A percentile compares a stretch with the other conserved stretches of the same genome.
Conservation (phyloP, 441 rosid species). For the Biscutella auriculata region DNA sequence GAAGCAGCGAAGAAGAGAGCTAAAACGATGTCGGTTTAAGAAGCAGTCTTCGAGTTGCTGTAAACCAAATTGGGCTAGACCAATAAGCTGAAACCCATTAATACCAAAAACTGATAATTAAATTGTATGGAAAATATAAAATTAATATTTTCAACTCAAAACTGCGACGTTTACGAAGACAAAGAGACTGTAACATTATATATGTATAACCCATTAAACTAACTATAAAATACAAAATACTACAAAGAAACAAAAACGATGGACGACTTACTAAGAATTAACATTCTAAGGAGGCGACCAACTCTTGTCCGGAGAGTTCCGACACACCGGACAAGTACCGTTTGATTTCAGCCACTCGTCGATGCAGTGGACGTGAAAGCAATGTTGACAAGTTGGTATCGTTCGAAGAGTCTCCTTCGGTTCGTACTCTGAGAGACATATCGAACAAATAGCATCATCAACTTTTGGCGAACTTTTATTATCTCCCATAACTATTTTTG, state of each 20-base stretch:
- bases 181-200: background rate
- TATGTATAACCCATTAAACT: background rate
- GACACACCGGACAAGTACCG: constrained; percentile 59
- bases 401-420: constrained; percentile 50
- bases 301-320: constrained; percentile 29
- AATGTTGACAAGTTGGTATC: constrained; percentile 56
- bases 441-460: constrained; percentile 44
- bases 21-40: no score
- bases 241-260: background rate
- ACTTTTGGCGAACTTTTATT: constrained; percentile 50
- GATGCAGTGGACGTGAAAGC: constrained; percentile 58
- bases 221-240: background rate
- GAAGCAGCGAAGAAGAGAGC: no score
- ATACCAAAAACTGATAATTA: no score
- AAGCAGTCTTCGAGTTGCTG: no score
- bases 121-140: no score
- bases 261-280: background rate
- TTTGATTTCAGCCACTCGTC: constrained; percentile 55
- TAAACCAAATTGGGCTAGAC: no score
- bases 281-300: background rate
- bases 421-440: constrained; percentile 50
- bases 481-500: constrained; percentile 52
- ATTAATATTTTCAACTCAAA: no score
- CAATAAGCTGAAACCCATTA: no score
- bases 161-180: no score